These are phyloP conservation scores for Sanghuangporus sanghuang DNA, from an alignment of 1,284 basidiomycete genomes.

Conservation along the genomic window DNA sequence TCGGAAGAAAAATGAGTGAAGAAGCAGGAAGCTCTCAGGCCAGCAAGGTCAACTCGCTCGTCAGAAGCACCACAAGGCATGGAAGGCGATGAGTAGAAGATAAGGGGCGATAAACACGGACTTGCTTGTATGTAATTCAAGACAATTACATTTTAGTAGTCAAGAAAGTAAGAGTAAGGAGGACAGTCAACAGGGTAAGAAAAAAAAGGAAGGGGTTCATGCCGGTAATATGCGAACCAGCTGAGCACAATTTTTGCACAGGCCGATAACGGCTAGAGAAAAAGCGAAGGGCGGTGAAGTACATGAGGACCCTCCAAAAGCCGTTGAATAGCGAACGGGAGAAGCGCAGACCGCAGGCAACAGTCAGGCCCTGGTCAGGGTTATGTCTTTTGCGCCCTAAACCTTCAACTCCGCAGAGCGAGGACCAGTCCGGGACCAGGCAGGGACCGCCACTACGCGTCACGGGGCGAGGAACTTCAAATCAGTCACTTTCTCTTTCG, in stretches of 20 bases:
- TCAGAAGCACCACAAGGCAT: not conserved
- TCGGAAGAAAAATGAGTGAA: not conserved
- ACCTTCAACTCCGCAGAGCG: conserved; percentile 4
- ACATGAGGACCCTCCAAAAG: too few relatives aligned
- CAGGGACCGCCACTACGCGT: conserved; percentile 17
- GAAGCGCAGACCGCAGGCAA: too few relatives aligned
- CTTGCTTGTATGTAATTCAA: too few relatives aligned
- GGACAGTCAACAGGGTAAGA: not conserved
- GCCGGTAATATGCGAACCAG: not conserved
- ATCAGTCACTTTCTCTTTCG: conserved; percentile 15
- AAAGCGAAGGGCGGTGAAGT: too few relatives aligned
- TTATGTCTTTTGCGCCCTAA: not conserved
- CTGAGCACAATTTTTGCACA: too few relatives aligned
- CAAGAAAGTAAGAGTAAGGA: not conserved
- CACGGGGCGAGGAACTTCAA: conserved; percentile 10
- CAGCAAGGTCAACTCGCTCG: not conserved
- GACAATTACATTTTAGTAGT: too few relatives aligned
- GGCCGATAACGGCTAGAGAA: too few relatives aligned
- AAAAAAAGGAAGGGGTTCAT: not conserved
- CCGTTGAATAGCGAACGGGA: too few relatives aligned
- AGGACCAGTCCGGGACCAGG: conserved; percentile 15
- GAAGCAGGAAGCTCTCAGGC: not conserved
- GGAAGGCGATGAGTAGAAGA: not conserved
- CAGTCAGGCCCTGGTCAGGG: too few relatives aligned
- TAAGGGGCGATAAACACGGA: not conserved